A percentile compares a stretch with the other conserved stretches of the same genome.
Conservation (phyloP, 768 basidiomycete species). For the Hysterangium stoloniferum region DNA sequence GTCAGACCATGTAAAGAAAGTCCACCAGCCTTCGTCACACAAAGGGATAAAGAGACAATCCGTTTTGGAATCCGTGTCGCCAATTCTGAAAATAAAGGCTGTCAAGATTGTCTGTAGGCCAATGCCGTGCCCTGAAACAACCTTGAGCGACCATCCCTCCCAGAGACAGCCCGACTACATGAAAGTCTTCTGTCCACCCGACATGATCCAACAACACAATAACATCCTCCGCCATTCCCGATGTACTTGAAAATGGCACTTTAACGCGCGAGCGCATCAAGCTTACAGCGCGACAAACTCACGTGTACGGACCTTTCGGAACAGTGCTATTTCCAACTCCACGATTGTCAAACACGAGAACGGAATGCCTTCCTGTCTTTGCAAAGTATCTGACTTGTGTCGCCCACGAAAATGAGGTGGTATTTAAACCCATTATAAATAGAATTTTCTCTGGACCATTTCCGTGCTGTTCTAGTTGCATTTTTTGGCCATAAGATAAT, state of each 20-base stretch:
- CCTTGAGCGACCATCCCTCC: constrained; percentile 85
- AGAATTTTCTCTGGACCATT: constrained; percentile 54
- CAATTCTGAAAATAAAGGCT: constrained; percentile 42
- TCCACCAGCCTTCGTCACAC: constrained; percentile 66
- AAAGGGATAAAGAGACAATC: constrained; percentile 56
- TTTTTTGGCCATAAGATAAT: not conserved
- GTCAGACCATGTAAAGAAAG: constrained; percentile 50
- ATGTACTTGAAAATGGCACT: constrained; percentile 38
- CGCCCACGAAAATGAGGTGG: constrained; percentile 55
- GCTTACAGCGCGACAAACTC: constrained; percentile 21
- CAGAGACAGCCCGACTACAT: constrained; percentile 67
- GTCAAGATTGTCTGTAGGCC: constrained; percentile 1
- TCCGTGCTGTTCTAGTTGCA: constrained; percentile 55
- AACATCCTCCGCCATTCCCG: constrained; percentile 70
- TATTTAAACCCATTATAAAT: constrained; percentile 75
- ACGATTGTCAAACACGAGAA: constrained; percentile 77
- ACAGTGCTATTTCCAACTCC: constrained; percentile 71
- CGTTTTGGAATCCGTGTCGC: constrained; percentile 58
- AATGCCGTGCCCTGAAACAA: constrained; percentile 20
- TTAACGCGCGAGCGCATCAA: not conserved
- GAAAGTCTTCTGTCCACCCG: constrained; percentile 59
- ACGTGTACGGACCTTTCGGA: constrained; percentile 75
- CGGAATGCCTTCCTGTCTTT: constrained; percentile 42
- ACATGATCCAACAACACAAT: constrained; percentile 60
- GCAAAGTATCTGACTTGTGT: constrained; percentile 61